Conservation (phyloP, 1,139 yeast species). For the Saccharomycopsis hybrid region DNA sequence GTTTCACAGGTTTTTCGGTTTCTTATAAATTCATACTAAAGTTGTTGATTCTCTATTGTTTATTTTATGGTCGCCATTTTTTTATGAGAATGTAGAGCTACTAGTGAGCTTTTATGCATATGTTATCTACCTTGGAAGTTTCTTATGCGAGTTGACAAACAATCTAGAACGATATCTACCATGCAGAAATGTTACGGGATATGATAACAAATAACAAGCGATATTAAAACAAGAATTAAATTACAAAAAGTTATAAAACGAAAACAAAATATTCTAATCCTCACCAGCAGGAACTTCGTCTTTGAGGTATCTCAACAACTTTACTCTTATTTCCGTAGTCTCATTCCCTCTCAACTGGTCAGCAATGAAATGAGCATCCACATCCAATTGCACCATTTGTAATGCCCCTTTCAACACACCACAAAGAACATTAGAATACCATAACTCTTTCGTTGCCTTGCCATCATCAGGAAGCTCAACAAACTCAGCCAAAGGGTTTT, state of each 20-base stretch:
- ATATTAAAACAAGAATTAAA: neutral
- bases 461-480: conserved; percentile 85
- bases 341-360: conserved; percentile 84
- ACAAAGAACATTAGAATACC: conserved; percentile 88
- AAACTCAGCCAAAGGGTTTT: conserved; percentile 90
- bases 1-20: too few species aligned
- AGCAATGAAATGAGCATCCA: conserved; percentile 72
- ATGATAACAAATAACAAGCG: too few species aligned
- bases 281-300: conserved; percentile 98
- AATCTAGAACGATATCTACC: too few species aligned
- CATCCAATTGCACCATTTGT: conserved; percentile 94
- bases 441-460: conserved; percentile 62
- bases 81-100: too few species aligned
- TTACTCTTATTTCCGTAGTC: conserved; percentile 58
- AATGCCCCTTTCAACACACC: conserved; percentile 90
- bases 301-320: conserved; percentile 64
- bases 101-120: too few species aligned
- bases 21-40: too few species aligned
- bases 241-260: neutral
- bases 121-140: too few species aligned
- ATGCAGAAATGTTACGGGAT: too few species aligned
- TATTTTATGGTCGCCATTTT: too few species aligned
- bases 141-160: too few species aligned
- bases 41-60: too few species aligned
- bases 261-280: conserved; percentile 39